Base-by-base conservation (phyloP, 1,139 yeast species). In the Lodderomyces parapsilosis region DNA sequence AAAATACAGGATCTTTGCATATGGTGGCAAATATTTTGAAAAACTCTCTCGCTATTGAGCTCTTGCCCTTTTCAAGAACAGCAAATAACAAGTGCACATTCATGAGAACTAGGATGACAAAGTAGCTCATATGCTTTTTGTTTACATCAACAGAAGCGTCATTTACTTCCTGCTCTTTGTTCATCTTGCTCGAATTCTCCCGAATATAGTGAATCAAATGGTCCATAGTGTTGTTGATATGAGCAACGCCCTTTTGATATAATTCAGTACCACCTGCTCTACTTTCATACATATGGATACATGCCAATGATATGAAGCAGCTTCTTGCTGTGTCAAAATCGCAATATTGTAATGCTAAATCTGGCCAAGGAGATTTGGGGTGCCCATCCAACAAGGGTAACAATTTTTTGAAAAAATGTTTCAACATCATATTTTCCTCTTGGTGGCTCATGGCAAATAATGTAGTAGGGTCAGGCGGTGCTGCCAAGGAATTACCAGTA, bases 291-390 rank as follows among this genome's bases (percentile, higher is more conserved):
- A 78, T 59, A 54, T 78, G 83, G 36, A 77, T 75, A 40, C 81
- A 76, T 6, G 80, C 74, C 17, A 78, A 54, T 1, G 81, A 74
- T 20, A 78, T 66, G 47, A 78, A 77, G 48, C 82, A 77, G 47
- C 79, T 72, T 45, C 79, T 63, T 1, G 82, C 82, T 36, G 77
- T 66, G 49, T 76, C 79, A 50, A 75, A 71, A 51, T 78, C 80
- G 49, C 82, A 78, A 51, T 78, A 76, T 42, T 73, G 70, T 46
- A 78, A 59, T 24, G 81, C 80, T 41, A 78, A 56, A 44, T 76
- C 78, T 0, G 83, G 83, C 81, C 81, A 76, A 2, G 82, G 82
- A 0, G 80, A 66, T 38, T 74, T 73, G 0, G 82, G 82, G 53
- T 76, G 81, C 0, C 80, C 80, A 56, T 78, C 83, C 18, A 78